Evolutionary conservation across 345 rosid genomes (phyloP).

Genomic region (Mallotus nudiflorus): DNA sequence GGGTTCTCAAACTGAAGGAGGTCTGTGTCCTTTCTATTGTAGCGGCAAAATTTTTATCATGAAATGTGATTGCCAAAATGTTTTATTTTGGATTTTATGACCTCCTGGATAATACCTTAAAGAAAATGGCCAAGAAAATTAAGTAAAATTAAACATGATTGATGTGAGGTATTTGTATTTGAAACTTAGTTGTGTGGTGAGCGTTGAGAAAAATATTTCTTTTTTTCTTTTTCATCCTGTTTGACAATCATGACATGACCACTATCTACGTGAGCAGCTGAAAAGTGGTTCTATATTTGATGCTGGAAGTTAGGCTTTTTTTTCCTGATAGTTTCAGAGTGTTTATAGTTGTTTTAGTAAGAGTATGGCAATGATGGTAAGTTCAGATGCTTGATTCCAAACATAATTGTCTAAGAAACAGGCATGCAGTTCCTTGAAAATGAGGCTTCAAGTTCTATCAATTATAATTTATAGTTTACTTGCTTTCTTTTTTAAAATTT

Average conservation of each 20-base stretch:
- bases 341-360: background rate
- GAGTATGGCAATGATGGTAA: background rate
- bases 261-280: no score
- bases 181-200: no score
- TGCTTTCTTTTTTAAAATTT: background rate
- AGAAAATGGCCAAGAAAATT: no score
- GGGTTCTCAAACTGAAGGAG: constrained; percentile 89
- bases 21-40: constrained; percentile 39
- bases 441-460: background rate
- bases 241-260: no score
- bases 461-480: background rate
- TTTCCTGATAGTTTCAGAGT: no score
- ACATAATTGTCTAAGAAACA: background rate
- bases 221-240: no score
- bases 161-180: no score
- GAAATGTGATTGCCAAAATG: background rate
- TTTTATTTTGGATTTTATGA: background rate
- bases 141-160: no score
- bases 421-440: background rate
- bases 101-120: no score
- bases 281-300: no score
- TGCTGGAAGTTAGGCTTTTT: no score
- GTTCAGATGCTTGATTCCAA: background rate
- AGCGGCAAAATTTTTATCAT: background rate
- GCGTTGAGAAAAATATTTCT: no score